These are phyloP conservation scores for Lentinula aciculospora DNA, from an alignment of 768 basidiomycete species.

Conservation along the genomic window DNA sequence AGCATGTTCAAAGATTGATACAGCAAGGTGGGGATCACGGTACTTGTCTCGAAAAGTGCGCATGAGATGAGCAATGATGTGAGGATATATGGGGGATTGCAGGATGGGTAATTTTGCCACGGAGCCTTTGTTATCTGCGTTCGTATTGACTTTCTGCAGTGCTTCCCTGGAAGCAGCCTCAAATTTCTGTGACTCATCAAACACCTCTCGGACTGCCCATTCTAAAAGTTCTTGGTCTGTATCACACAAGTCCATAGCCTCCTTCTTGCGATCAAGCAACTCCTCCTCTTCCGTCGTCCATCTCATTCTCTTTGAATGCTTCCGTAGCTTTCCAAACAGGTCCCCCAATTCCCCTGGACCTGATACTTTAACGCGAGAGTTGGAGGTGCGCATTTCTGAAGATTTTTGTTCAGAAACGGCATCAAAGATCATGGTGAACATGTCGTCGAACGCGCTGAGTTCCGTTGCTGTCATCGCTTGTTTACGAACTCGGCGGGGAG, in stretches of 20 bases:
- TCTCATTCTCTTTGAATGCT: constrained; percentile 41
- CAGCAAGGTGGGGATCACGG: constrained; percentile 71
- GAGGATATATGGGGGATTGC: constrained; percentile 66
- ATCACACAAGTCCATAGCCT: constrained; percentile 63
- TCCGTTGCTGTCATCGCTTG: constrained; percentile 69
- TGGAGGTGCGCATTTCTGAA: not conserved
- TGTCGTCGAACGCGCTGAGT: constrained; percentile 59
- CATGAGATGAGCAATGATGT: constrained; percentile 75
- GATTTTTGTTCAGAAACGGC: constrained; percentile 33
- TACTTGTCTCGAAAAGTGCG: constrained; percentile 73
- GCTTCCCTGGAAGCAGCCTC: constrained; percentile 40
- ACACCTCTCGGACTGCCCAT: constrained; percentile 70
- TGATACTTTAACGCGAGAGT: constrained; percentile 11
- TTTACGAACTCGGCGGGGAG: constrained; percentile 23
- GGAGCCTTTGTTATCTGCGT: constrained; percentile 9
- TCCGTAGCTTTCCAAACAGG: constrained; percentile 50
- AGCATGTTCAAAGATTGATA: constrained; percentile 80
- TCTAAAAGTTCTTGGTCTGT: constrained; percentile 67
- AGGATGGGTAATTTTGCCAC: constrained; percentile 28
- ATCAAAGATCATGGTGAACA: constrained; percentile 69
- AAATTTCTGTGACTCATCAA: constrained; percentile 49
- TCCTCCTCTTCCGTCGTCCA: constrained; percentile 49
- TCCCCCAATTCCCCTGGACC: constrained; percentile 33
- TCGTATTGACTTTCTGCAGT: constrained; percentile 22
- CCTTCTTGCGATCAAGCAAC: constrained; percentile 62